Conservation (phyloP, 768 basidiomycete species). For the Leccinum boreale region DNA sequence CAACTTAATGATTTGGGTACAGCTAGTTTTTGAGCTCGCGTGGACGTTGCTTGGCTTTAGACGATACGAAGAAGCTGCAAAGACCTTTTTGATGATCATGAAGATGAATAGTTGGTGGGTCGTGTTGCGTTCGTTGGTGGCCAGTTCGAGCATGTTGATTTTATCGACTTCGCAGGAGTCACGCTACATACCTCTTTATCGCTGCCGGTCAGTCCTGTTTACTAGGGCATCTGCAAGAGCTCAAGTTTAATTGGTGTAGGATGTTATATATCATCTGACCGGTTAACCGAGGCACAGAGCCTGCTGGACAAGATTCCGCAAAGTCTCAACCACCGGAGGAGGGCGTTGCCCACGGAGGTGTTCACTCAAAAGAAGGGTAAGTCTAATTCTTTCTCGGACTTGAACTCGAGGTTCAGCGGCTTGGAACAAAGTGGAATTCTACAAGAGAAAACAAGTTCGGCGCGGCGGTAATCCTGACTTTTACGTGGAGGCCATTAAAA, state of each 20-base stretch:
- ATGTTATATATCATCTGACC: slow-evolving; percentile 57
- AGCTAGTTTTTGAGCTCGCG: slow-evolving; percentile 76
- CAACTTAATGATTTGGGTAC: background rate
- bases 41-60: slow-evolving; percentile 69
- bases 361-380: slow-evolving; percentile 74
- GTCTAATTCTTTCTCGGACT: slow-evolving; percentile 20
- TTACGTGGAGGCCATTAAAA: slow-evolving; percentile 55
- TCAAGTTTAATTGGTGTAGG: slow-evolving; percentile 35
- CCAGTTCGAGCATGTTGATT: background rate
- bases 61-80: slow-evolving; percentile 64
- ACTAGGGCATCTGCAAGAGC: background rate
- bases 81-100: slow-evolving; percentile 60
- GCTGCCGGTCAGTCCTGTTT: slow-evolving; percentile 55
- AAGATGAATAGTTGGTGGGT: slow-evolving; percentile 68
- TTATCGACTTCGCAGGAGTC: slow-evolving; percentile 48
- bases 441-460: slow-evolving; percentile 62
- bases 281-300: slow-evolving; percentile 55
- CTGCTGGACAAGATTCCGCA: slow-evolving; percentile 62
- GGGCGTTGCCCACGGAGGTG: slow-evolving; percentile 70
- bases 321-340: slow-evolving; percentile 58
- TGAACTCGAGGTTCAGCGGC: background rate
- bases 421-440: slow-evolving; percentile 58
- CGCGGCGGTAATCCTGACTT: slow-evolving; percentile 49
- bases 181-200: slow-evolving; percentile 75
- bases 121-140: background rate